Evolutionary conservation across 1,284 basidiomycete species (phyloP), one percentile per base, ranked within the genome.

Genomic region (Schizophyllum commune): DNA sequence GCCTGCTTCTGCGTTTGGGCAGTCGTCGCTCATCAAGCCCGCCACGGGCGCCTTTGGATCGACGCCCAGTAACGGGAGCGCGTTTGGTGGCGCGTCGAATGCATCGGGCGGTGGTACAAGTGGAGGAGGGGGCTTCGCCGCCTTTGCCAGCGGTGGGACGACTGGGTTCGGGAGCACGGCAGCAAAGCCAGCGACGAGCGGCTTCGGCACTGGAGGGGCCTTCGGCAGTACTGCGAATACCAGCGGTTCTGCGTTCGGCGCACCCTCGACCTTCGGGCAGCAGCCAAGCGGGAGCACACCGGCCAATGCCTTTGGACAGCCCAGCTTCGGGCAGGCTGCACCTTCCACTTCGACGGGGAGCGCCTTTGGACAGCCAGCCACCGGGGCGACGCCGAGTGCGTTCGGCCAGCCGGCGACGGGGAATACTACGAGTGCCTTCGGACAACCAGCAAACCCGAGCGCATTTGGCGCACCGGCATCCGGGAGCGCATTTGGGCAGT

Each of bases 1-100:
- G 51, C 21, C 70, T 17, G 55, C 70, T 0, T 75, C 81, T 47
- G 74, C 71, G 0, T 78, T 79, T 62, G 74, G 70, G n/a, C 61
- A 63, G 56, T 66, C 67, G 58, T 64, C 68, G 53, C 22, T 71
- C 27, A 69, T 73, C 54, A 73, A 72, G 60, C 72, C 71, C n/a
- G 68, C 70, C 13, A 65, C 71, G 7, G 72, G 75, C 1, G 72
- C 73, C 11, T 78, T 79, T 58, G 69, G 73, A 8, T 11, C 13
- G 70, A 17, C 39, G 39, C 13, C 13, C 9, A 11, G 17, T 47
- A 47, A 3, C 13, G 39, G 39, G 39, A 17, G 39, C 47, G 68
- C 69, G 4, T 64, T 71, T 27, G 70, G 69, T 17, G 60, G 62
- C 21, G 20, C 39, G 7, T 8, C 21, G 21, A 21, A 59, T n/a